A percentile compares a stretch with the other conserved stretches of the same genome.
These are phyloP conservation scores for Liriodendron chinense DNA, from an alignment of 164 flowering plant genomes.

Conservation along the genomic window DNA sequence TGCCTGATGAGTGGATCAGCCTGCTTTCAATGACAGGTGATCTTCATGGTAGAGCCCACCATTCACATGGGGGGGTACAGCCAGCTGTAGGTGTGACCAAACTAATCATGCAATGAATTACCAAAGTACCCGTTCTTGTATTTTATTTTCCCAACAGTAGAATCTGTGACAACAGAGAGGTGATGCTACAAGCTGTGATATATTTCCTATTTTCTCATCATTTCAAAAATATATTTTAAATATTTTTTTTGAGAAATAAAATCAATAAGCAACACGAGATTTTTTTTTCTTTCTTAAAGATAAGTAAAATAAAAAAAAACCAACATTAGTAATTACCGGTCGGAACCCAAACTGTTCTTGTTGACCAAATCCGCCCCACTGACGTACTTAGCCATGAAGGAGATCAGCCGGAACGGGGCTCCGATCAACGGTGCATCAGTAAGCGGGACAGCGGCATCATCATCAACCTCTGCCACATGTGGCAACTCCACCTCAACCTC, in stretches of 20 bases:
- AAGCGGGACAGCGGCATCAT: slow-evolving; percentile 38
- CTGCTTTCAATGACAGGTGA: too few relatives aligned
- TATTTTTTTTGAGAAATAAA: too few relatives aligned
- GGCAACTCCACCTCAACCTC: slow-evolving; percentile 18
- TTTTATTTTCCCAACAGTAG: neutral
- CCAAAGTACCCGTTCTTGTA: too few relatives aligned
- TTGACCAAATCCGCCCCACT: slow-evolving; percentile 92
- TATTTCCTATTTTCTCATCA: neutral
- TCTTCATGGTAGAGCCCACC: too few relatives aligned
- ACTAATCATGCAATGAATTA: too few relatives aligned
- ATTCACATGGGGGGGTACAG: too few relatives aligned
- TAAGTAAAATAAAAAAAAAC: neutral
- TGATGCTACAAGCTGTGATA: neutral
- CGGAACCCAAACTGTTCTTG: slow-evolving; percentile 18
- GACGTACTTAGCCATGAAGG: slow-evolving; percentile 81
- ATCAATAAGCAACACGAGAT: neutral
- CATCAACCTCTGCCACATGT: neutral
- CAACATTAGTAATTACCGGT: neutral
- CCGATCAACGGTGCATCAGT: slow-evolving; percentile 87
- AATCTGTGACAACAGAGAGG: neutral
- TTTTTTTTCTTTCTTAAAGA: neutral
- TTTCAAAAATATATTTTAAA: too few relatives aligned
- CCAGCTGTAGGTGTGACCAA: too few relatives aligned
- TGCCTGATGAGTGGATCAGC: too few relatives aligned
- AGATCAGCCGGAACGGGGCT: slow-evolving; percentile 85